Evolutionary conservation across 768 basidiomycete species (phyloP).

Genomic region (Mycena rosella): DNA sequence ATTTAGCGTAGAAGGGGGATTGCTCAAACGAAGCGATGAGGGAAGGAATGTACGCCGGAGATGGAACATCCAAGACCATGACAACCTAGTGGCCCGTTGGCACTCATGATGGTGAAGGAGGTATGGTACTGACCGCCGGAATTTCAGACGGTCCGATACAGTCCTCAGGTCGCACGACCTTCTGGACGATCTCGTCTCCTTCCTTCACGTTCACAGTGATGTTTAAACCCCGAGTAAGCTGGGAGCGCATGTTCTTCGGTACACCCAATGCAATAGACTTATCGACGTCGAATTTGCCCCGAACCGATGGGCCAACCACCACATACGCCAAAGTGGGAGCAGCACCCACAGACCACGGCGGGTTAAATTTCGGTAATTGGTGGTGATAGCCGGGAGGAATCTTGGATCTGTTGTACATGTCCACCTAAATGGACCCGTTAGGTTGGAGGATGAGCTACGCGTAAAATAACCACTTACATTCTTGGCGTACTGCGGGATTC

Average conservation of each 20-base stretch:
- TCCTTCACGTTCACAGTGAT: slow-evolving; percentile 32
- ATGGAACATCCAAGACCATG: slow-evolving; percentile 81
- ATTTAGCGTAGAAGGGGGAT: slow-evolving; percentile 61
- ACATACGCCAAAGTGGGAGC: slow-evolving; percentile 51
- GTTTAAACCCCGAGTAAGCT: slow-evolving; percentile 27
- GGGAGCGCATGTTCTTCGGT: slow-evolving; percentile 30
- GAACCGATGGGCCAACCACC: slow-evolving; percentile 50
- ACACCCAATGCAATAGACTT: slow-evolving; percentile 35
- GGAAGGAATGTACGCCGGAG: slow-evolving; percentile 64
- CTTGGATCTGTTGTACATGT: slow-evolving; percentile 32
- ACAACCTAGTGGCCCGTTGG: slow-evolving; percentile 57
- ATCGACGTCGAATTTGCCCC: slow-evolving; percentile 44
- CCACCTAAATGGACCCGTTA: slow-evolving; percentile 12
- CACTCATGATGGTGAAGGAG: neutral
- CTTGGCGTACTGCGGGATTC: slow-evolving; percentile 22
- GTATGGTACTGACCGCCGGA: slow-evolving; percentile 55
- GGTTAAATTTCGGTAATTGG: slow-evolving; percentile 36
- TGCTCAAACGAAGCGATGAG: slow-evolving; percentile 62
- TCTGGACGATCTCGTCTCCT: slow-evolving; percentile 29
- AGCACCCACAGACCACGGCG: slow-evolving; percentile 16
- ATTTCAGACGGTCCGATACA: slow-evolving; percentile 54
- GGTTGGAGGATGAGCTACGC: neutral
- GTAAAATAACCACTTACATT: neutral
- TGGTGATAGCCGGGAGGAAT: slow-evolving; percentile 37
- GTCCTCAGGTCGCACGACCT: slow-evolving; percentile 26